Base-by-base conservation (phyloP, 73 alveolate species). In the Blepharisma stoltei region DNA sequence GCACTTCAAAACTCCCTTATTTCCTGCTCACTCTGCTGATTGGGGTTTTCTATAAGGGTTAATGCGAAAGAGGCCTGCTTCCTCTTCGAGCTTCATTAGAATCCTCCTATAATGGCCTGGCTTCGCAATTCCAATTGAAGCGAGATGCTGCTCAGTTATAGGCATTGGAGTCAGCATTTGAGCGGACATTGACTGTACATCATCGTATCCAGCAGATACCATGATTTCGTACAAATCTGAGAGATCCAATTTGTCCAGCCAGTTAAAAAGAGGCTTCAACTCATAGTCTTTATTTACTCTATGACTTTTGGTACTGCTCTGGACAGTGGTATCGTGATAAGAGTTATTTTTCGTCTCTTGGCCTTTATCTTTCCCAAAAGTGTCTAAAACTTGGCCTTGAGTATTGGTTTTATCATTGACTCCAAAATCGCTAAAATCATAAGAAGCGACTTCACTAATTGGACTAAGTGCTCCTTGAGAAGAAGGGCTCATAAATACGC, bases 51-150 rank as follows among this genome's bases (percentile, higher is more conserved):
- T 80, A 47, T 41, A 38, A 46, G 54, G 45, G 67, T 76, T 82
- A 49, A 78, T 71, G 52, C 4, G n/a, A 50, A 60, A 45, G 32
- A 86, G 45, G 46, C 76, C 83, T 0, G 86, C 88, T 60, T 54
- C 79, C 66, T 86, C 88, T 77, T 86, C 93, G 1, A 86, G 78
- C 69, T 82, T 83, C 20, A 86, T 82, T 44, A 86, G 54, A 27
- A 86, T 81, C 77, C 76, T 48, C 48, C 86, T 79, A 20, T 90
- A 41, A 32, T 86, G 78, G 6, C 91, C 87, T 14, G 89, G 78
- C 18, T 54, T 71, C 4, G 14, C 20, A 38, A 86, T 66, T 14
- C 93, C 93, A 20, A 86, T 82, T 25, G 80, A 88, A 81, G 75
- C 76, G 23, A 86, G 78, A 77, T 75, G 76, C 76, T 82, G 49